phyloP scores from a whole-genome alignment of 306 rosid species.

The Lagenaria siceraria region DNA sequence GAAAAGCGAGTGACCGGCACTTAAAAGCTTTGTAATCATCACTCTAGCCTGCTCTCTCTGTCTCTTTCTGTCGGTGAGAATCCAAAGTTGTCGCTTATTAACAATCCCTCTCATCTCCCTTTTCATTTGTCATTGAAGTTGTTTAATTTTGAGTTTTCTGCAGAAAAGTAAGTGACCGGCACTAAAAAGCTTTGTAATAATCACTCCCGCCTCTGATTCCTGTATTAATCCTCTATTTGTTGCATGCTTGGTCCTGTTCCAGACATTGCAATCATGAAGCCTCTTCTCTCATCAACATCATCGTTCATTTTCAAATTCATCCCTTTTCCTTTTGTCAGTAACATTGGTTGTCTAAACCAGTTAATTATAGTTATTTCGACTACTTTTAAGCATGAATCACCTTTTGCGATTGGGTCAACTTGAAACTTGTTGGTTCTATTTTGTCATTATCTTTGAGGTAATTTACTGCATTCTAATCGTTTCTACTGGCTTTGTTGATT shows the following conservation, averaged over 20 bases:
- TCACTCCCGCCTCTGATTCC: background rate
- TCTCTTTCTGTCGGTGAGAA: background rate
- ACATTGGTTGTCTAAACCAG: background rate
- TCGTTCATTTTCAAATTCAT: background rate
- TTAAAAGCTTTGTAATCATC: background rate
- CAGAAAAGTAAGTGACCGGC: conserved; percentile 2
- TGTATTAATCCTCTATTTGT: background rate
- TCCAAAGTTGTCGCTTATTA: background rate
- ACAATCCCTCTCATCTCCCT: background rate
- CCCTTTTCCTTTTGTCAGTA: background rate
- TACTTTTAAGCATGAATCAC: background rate
- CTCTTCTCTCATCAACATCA: background rate
- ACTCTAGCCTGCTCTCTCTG: background rate
- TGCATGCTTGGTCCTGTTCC: background rate
- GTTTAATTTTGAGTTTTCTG: background rate
- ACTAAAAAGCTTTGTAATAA: background rate
- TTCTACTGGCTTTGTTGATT: conserved; percentile 1
- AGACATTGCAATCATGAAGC: background rate
- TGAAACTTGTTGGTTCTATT: background rate
- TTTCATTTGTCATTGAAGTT: background rate
- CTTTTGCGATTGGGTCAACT: background rate
- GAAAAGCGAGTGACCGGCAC: background rate
- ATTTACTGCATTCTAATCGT: background rate
- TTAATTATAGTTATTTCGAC: background rate
- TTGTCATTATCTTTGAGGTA: background rate